These are phyloP conservation scores for Epichloe uncinata DNA, from an alignment of 2,329 filamentous ascomycete species.

Conservation along the genomic window DNA sequence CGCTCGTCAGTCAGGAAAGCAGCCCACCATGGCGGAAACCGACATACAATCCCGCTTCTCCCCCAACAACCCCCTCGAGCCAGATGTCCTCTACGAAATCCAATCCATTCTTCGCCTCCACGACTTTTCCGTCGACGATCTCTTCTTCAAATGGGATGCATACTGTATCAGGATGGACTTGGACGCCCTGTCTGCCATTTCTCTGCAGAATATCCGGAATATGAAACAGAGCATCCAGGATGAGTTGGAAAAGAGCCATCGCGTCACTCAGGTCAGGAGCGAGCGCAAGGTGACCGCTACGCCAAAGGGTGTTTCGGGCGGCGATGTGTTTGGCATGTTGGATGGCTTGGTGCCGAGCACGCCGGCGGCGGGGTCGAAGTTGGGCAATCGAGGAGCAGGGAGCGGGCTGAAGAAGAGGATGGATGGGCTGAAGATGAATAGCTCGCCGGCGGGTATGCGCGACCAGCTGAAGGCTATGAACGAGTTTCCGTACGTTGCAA, in stretches of 20 bases:
- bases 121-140: constrained; percentile 65
- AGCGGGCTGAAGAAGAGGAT: constrained; percentile 20
- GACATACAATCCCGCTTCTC: constrained; percentile 24
- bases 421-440: constrained; percentile 17
- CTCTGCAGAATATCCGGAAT: constrained; percentile 56
- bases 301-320: constrained; percentile 44
- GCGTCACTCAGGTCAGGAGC: constrained; percentile 48
- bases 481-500: constrained; percentile 14
- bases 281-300: constrained; percentile 50
- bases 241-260: constrained; percentile 61
- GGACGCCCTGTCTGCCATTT: constrained; percentile 51
- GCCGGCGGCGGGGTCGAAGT: constrained; percentile 31
- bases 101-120: constrained; percentile 78
- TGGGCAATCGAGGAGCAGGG: constrained; percentile 21
- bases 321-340: constrained; percentile 76
- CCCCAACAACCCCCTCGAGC: constrained; percentile 40
- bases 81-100: constrained; percentile 70
- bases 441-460: constrained; percentile 21
- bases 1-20: no score
- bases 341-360: constrained; percentile 58
- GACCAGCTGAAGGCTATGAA: constrained; percentile 21
- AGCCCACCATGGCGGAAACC: constrained; percentile 22
- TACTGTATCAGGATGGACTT: constrained; percentile 91
- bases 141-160: constrained; percentile 98
- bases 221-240: constrained; percentile 86